A percentile compares a stretch with the other conserved stretches of the same genome.
phyloP scores from a whole-genome alignment of 2,329 filamentous ascomycete genomes.

The Amylocarpus encephaloides region DNA sequence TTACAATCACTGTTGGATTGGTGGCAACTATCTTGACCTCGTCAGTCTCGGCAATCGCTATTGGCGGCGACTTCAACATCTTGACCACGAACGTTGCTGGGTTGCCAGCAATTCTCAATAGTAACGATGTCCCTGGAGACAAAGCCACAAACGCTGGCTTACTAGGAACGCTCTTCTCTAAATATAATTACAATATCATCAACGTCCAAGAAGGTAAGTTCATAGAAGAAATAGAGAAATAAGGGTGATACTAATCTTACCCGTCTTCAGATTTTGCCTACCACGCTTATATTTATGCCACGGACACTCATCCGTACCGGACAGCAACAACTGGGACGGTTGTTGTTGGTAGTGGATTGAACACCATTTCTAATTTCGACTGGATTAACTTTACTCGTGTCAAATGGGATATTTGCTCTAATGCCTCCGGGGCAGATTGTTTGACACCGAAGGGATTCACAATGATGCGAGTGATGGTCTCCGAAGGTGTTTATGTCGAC shows the following conservation, averaged over 20 bases:
- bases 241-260: not conserved
- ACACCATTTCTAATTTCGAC: slow-evolving; percentile 53
- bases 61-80: slow-evolving; percentile 42
- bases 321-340: slow-evolving; percentile 61
- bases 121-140: slow-evolving; percentile 55
- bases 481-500: slow-evolving; percentile 50
- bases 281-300: slow-evolving; percentile 55
- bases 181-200: slow-evolving; percentile 55
- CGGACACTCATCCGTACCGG: slow-evolving; percentile 52
- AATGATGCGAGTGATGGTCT: slow-evolving; percentile 53
- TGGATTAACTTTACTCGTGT: slow-evolving; percentile 50
- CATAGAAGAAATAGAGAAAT: not conserved
- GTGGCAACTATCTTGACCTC: slow-evolving; percentile 13
- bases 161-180: slow-evolving; percentile 51
- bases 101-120: slow-evolving; percentile 49
- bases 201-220: slow-evolving; percentile 51
- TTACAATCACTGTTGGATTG: slow-evolving; percentile 9
- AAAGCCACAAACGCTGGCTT: slow-evolving; percentile 50
- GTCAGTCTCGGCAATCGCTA: slow-evolving; percentile 21
- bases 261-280: slow-evolving; percentile 55
- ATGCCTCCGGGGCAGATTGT: slow-evolving; percentile 52
- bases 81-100: slow-evolving; percentile 56
- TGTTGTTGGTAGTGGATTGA: slow-evolving; percentile 56
- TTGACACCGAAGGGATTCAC: slow-evolving; percentile 66
- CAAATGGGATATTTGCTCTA: slow-evolving; percentile 54